Conservation (phyloP, 192 early-diverging fungal species). For the Linnemannia schmuckeri region DNA sequence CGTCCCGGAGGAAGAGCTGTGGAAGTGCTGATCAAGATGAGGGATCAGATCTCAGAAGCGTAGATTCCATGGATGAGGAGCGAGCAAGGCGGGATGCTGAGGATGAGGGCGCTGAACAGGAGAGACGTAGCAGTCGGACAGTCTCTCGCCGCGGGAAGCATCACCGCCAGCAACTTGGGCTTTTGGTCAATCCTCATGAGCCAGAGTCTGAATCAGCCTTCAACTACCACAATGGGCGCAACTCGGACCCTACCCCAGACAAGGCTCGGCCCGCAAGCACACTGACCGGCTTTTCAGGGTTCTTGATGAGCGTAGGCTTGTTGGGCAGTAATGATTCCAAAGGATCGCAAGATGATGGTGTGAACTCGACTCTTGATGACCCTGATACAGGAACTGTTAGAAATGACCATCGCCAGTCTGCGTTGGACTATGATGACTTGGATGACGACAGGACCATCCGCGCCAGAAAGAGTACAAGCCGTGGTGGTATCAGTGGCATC, state of each 20-base stretch:
- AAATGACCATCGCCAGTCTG: not conserved
- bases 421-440: slow-evolving; percentile 11
- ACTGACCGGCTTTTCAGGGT: slow-evolving; percentile 27
- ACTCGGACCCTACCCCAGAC: not conserved
- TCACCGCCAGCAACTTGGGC: slow-evolving; percentile 21
- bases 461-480: slow-evolving; percentile 31
- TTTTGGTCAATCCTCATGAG: slow-evolving; percentile 3
- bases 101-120: not conserved
- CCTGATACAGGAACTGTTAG: not conserved
- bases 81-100: not conserved
- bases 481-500: slow-evolving; percentile 16
- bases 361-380: not conserved
- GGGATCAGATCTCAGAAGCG: not conserved
- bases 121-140: not conserved
- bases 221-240: not conserved
- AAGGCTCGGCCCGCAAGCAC: slow-evolving; percentile 19
- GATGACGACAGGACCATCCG: slow-evolving; percentile 51
- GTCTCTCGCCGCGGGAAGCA: slow-evolving; percentile 27
- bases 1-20: not conserved
- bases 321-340: not conserved
- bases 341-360: not conserved
- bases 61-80: not conserved
- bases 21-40: not conserved
- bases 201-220: not conserved
- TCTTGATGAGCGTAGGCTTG: slow-evolving; percentile 41